These are phyloP conservation scores for Lecanicillium sp. DNA, from an alignment of 2,329 filamentous ascomycete genomes.

Conservation along the genomic window DNA sequence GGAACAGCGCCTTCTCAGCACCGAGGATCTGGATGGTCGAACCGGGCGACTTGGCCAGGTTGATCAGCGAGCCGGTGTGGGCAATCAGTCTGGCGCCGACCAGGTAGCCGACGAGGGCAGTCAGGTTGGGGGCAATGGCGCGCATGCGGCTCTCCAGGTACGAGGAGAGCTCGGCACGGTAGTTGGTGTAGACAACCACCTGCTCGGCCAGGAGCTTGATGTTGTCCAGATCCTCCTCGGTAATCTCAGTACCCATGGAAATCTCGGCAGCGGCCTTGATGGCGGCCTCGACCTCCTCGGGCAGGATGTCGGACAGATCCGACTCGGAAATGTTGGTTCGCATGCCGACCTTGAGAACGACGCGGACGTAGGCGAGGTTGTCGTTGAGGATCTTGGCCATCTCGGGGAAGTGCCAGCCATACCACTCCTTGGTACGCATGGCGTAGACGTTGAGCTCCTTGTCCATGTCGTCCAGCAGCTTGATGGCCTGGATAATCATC, in stretches of 20 bases:
- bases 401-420: constrained; percentile 99
- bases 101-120: constrained; percentile 83
- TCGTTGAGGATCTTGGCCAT: constrained; percentile 95
- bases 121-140: constrained; percentile 93
- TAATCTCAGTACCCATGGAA: constrained; percentile 98
- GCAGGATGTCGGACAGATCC: constrained; percentile 83
- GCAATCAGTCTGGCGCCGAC: constrained; percentile 93
- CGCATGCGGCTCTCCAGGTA: constrained; percentile 93
- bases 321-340: constrained; percentile 68
- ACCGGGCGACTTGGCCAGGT: constrained; percentile 87
- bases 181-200: constrained; percentile 86
- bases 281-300: constrained; percentile 86
- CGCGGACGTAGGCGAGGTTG: constrained; percentile 86
- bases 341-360: constrained; percentile 85
- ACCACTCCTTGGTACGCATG: constrained; percentile 99
- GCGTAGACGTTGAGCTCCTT: constrained; percentile 99
- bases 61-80: constrained; percentile 89
- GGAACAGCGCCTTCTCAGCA: constrained; percentile 97
- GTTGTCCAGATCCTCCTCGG: constrained; percentile 83
- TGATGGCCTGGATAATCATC: constrained; percentile 98
- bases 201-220: constrained; percentile 88
- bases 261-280: constrained; percentile 94
- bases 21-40: constrained; percentile 97
- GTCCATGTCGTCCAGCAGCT: constrained; percentile 88
- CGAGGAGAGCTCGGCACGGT: constrained; percentile 76